Evolutionary conservation across 257 asterid genomes (phyloP).

Genomic region (Solanum lignicaule): DNA sequence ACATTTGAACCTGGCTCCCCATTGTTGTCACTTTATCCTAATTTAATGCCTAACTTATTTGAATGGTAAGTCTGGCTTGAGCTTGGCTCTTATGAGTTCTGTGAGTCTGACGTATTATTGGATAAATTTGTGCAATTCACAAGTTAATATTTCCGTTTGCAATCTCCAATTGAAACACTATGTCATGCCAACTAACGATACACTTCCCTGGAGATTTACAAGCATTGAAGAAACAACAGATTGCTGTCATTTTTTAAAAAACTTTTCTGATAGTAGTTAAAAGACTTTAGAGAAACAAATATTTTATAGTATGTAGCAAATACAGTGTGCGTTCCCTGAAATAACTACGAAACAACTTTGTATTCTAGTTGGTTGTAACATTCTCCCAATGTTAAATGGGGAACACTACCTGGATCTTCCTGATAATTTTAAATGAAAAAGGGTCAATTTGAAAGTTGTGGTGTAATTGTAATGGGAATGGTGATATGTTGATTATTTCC

Average conservation of each 20-base stretch:
- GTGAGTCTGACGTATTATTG: neutral
- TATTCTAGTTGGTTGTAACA: neutral
- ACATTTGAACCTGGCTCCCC: neutral
- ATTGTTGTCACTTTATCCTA: neutral
- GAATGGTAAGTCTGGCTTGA: neutral
- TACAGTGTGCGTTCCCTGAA: neutral
- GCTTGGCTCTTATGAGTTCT: neutral
- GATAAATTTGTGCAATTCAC: neutral
- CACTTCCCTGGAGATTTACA: neutral
- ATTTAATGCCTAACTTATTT: neutral
- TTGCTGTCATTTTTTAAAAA: neutral
- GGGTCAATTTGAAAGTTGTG: neutral
- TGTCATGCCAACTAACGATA: neutral
- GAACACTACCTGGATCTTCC: neutral
- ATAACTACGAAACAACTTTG: neutral
- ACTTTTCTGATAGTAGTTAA: neutral
- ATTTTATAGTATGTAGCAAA: neutral
- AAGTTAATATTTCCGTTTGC: neutral
- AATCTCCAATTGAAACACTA: neutral
- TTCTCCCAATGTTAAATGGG: neutral
- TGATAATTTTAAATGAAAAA: neutral
- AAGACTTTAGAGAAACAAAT: neutral
- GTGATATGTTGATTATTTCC: neutral
- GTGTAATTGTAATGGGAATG: neutral
- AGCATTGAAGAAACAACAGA: neutral